Conservation (phyloP, 108 stramenopile species). For the Epithemia pelagica region DNA sequence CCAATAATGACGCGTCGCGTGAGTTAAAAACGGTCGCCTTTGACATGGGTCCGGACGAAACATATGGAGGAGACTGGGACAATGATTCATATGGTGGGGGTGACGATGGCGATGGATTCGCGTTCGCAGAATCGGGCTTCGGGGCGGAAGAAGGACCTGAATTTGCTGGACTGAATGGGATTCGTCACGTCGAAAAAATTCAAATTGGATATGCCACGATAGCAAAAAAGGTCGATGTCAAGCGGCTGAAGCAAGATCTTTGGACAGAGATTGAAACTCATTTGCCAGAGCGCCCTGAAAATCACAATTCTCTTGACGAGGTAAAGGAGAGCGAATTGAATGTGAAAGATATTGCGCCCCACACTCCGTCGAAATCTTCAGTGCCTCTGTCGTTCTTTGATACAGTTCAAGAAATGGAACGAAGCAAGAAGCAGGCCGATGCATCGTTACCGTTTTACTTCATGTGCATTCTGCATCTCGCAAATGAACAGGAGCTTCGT, state of each 20-base stretch:
- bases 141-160: constrained; percentile 40
- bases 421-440: constrained; percentile 65
- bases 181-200: constrained; percentile 82
- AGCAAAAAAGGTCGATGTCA: constrained; percentile 89
- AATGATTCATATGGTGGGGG: constrained; percentile 28
- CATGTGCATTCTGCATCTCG: constrained; percentile 93
- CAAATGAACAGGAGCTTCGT: constrained; percentile 93
- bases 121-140: constrained; percentile 29
- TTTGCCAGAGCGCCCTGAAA: constrained; percentile 12
- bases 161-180: constrained; percentile 39
- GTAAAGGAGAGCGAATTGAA: background rate
- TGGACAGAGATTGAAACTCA: constrained; percentile 74
- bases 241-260: constrained; percentile 75
- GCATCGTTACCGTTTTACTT: constrained; percentile 97
- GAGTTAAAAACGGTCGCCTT: constrained; percentile 52
- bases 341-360: background rate
- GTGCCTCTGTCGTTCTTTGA: constrained; percentile 59
- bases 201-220: constrained; percentile 75
- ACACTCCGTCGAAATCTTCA: background rate
- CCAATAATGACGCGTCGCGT: background rate
- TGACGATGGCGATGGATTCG: constrained; percentile 31
- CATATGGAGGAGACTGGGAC: constrained; percentile 27
- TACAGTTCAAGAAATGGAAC: constrained; percentile 67
- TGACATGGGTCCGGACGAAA: constrained; percentile 36
- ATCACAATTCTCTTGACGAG: constrained; percentile 8